Percentiles rank a stretch among this genome's conserved stretches.
Conservation (phyloP, 2,329 filamentous ascomycete genomes). For the Monosporascus cannonballus region DNA sequence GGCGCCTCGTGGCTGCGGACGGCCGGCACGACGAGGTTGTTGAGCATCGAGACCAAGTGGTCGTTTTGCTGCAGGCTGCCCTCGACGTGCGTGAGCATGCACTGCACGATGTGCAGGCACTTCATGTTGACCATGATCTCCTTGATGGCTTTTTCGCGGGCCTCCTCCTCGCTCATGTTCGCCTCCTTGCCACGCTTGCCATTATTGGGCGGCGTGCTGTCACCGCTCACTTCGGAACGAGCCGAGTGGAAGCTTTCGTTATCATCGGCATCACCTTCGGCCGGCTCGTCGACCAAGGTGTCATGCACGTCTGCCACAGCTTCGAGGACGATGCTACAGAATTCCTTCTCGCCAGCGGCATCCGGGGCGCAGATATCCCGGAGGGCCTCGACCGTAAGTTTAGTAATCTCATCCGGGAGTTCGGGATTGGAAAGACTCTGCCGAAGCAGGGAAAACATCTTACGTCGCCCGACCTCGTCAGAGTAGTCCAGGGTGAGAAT, state of each 20-base stretch:
- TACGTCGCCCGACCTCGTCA: conserved; percentile 90
- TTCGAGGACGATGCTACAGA: conserved; percentile 81
- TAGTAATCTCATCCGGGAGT: conserved; percentile 87
- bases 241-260: conserved; percentile 93
- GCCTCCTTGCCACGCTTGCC: conserved; percentile 34
- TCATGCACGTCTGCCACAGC: conserved; percentile 96
- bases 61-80: conserved; percentile 84
- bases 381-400: conserved; percentile 75
- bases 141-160: conserved; percentile 68
- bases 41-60: conserved; percentile 93
- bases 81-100: conserved; percentile 90
- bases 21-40: conserved; percentile 92
- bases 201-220: conserved; percentile 47
- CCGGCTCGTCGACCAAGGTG: conserved; percentile 70
- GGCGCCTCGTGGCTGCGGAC: conserved; percentile 90
- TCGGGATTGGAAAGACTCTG: conserved; percentile 81
- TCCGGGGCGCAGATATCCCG: conserved; percentile 76
- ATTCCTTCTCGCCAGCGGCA: conserved; percentile 70
- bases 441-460: conserved; percentile 89
- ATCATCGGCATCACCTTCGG: conserved; percentile 36
- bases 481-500: conserved; percentile 89
- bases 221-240: conserved; percentile 72
- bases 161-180: conserved; percentile 56
- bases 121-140: conserved; percentile 98
- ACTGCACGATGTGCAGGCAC: conserved; percentile 93